Evolutionary conservation across 129 eudicot species (phyloP), one percentile per base, ranked within the genome.

Genomic region (Daucus carota): DNA sequence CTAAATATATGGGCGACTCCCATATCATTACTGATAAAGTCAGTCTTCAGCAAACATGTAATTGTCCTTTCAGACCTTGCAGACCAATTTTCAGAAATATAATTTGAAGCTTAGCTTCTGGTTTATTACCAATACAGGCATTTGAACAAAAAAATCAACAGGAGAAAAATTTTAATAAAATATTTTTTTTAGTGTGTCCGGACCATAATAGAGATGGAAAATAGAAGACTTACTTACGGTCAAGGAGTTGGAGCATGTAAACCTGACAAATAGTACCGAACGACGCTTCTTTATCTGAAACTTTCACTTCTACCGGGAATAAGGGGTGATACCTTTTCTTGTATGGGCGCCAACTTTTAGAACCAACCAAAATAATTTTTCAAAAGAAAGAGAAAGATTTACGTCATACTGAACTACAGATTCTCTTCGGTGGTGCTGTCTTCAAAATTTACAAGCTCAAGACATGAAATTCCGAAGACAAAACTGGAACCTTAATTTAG

Each of bases 301-400:
- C 22, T 63, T 29, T 28, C 85, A 83, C 90, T 82, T 88, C 92
- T 85, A 90, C 92, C 75, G 84, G 90, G 87, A 85, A 81, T 88
- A 89, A 85, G 84, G 90, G 89, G 83, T 41, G 33, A 46, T 44
- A 6, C 73, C 79, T 86, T 79, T 80, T 82, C 85, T 70, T 84
- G 84, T 82, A 60, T 68, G 80, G 83, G 83, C 72, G 52, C 22
- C 29, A 22, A 72, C 32, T 80, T 60, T n/a, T 42, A 47, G 65
- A 43, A 62, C 76, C 20, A 76, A 54, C 15, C 59, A 36, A 79
- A 66, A 66, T 78, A 78, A 75, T 60, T 34, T 65, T 36, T 22
- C 65, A 48, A 72, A 34, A 26, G 76, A 44, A 36, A 24, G 34
- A 83, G 59, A 46, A 10, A 38, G 20, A 15, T 28, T 60, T 8